Evolutionary conservation across 2,329 filamentous ascomycete genomes (phyloP).

Genomic region (Tolypocladium endophyticum): DNA sequence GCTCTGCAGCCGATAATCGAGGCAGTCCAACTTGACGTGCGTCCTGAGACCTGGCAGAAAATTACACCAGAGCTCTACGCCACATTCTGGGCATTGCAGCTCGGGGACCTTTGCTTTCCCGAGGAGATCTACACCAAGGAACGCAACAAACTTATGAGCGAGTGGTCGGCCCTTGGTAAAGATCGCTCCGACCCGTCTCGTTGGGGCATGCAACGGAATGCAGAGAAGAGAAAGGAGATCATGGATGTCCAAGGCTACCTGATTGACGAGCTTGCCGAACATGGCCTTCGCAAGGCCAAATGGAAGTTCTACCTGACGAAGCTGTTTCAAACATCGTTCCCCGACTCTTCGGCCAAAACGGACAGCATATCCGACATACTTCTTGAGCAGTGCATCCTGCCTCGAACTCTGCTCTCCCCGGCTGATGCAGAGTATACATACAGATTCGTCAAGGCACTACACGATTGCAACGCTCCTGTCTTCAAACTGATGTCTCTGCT

Average conservation of each 20-base stretch:
- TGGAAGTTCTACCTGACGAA: slow-evolving; percentile 60
- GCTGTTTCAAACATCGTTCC: slow-evolving; percentile 74
- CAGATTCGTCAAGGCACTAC: slow-evolving; percentile 76
- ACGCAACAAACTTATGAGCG: slow-evolving; percentile 55
- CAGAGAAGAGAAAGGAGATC: slow-evolving; percentile 56
- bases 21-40: slow-evolving; percentile 50
- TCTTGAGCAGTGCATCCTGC: slow-evolving; percentile 87
- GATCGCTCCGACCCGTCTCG: slow-evolving; percentile 66
- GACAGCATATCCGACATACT: slow-evolving; percentile 64
- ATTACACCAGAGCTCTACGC: slow-evolving; percentile 76
- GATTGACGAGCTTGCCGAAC: slow-evolving; percentile 61
- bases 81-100: slow-evolving; percentile 83
- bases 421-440: slow-evolving; percentile 85
- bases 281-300: slow-evolving; percentile 55
- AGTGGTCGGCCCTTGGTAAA: slow-evolving; percentile 55
- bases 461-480: slow-evolving; percentile 71
- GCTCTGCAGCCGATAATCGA: slow-evolving; percentile 62
- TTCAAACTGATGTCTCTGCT: slow-evolving; percentile 81
- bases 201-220: slow-evolving; percentile 52
- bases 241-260: slow-evolving; percentile 59
- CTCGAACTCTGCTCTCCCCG: slow-evolving; percentile 72
- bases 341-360: slow-evolving; percentile 48
- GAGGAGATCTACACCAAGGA: slow-evolving; percentile 70
- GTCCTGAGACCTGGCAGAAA: slow-evolving; percentile 53
- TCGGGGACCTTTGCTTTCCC: slow-evolving; percentile 71